Evolutionary conservation across 352 stramenopile genomes (phyloP).

Genomic region (Albugo laibachii): DNA sequence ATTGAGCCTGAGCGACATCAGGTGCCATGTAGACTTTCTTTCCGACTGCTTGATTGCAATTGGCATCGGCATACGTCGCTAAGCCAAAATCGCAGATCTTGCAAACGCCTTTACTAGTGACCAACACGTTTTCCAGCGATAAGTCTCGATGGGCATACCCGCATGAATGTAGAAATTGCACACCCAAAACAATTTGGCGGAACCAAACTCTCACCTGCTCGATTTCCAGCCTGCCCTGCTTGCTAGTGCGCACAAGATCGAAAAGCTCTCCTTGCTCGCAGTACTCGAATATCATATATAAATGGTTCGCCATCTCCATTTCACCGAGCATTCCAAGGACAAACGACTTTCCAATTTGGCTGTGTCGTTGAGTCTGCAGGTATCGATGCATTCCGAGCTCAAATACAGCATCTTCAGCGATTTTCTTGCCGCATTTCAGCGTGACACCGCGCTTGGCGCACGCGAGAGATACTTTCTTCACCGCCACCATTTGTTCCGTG

Average conservation of each 20-base stretch:
- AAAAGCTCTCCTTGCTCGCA: conserved; percentile 33
- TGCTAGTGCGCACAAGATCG: conserved; percentile 11
- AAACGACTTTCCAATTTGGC: conserved; percentile 6
- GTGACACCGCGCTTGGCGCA: conserved; percentile 30
- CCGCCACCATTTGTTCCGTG: conserved; percentile 35
- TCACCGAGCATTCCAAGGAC: conserved; percentile 51
- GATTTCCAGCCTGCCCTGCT: too few species aligned
- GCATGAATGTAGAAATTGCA: conserved; percentile 3
- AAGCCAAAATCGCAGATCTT: conserved; percentile 12
- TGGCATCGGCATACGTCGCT: not conserved
- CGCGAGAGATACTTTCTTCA: conserved; percentile 62
- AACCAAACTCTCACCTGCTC: not conserved
- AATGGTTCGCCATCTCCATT: conserved; percentile 55
- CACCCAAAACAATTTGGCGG: conserved; percentile 4
- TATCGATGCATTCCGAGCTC: conserved; percentile 50
- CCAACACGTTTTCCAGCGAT: conserved; percentile 10
- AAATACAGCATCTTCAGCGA: conserved; percentile 61
- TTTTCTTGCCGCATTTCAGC: conserved; percentile 42
- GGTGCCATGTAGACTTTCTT: conserved; percentile 8
- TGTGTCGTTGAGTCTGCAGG: conserved; percentile 10
- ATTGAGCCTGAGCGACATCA: conserved; percentile 1
- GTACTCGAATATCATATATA: conserved; percentile 37
- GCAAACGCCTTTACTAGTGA: conserved; percentile 2
- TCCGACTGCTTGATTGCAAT: not conserved
- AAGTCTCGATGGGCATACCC: conserved; percentile 9